phyloP scores from a whole-genome alignment of 1,284 basidiomycete genomes.

The Clitocybe nebularis region DNA sequence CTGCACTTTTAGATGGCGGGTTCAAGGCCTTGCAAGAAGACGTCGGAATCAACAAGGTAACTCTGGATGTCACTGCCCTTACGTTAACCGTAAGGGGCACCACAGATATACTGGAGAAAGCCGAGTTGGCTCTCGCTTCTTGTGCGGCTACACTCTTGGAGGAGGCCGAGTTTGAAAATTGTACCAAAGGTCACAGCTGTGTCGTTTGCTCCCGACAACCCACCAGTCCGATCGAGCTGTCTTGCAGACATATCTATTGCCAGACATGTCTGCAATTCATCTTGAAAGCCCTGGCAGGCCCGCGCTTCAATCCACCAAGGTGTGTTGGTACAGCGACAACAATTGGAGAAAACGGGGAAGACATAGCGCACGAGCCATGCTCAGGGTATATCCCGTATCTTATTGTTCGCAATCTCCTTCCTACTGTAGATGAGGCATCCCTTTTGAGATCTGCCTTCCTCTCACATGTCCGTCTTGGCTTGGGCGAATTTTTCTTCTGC shows the following conservation, averaged over 20 bases:
- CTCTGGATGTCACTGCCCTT: slow-evolving; percentile 32
- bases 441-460: slow-evolving; percentile 37
- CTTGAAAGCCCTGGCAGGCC: slow-evolving; percentile 27
- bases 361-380: too few relatives aligned
- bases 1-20: slow-evolving; percentile 32
- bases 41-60: slow-evolving; percentile 34
- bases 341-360: slow-evolving; percentile 15
- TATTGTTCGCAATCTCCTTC: slow-evolving; percentile 36
- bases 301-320: slow-evolving; percentile 22
- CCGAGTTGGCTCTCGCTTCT: slow-evolving; percentile 14
- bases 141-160: slow-evolving; percentile 3
- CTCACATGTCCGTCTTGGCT: slow-evolving; percentile 33
- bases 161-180: background rate
- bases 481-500: slow-evolving; percentile 44
- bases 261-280: slow-evolving; percentile 41
- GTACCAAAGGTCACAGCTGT: slow-evolving; percentile 25
- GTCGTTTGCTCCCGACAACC: slow-evolving; percentile 39
- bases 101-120: slow-evolving; percentile 23
- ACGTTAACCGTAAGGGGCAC: slow-evolving; percentile 34
- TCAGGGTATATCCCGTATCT: slow-evolving; percentile 31
- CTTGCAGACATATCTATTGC: slow-evolving; percentile 50
- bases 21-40: slow-evolving; percentile 29
- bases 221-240: slow-evolving; percentile 32
- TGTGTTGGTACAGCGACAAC: slow-evolving; percentile 31
- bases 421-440: slow-evolving; percentile 31